Conservation (phyloP, 768 basidiomycete species). For the Pleurotus citrinopileatus region DNA sequence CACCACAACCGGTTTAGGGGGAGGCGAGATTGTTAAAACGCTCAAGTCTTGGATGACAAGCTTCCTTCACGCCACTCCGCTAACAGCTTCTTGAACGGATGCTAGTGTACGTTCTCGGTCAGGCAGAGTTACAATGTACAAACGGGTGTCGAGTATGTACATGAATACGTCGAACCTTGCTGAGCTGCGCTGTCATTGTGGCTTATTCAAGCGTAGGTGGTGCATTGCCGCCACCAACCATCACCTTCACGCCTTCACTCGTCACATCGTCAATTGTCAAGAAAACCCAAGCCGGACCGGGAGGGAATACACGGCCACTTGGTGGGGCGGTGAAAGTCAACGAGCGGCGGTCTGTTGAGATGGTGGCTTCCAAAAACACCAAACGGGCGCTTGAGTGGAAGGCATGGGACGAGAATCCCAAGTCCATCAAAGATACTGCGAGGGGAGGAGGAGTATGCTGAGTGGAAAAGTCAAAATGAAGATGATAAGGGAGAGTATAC, state of each 20-base stretch:
- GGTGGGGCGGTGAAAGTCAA: constrained; percentile 30
- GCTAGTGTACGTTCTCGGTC: too few relatives aligned
- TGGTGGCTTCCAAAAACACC: constrained; percentile 26
- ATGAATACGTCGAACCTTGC: too few relatives aligned
- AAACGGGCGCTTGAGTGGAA: constrained; percentile 28
- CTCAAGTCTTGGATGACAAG: too few relatives aligned
- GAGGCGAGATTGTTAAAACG: too few relatives aligned
- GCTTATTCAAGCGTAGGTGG: constrained; percentile 12
- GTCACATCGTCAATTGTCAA: constrained; percentile 8
- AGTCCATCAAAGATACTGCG: constrained; percentile 28
- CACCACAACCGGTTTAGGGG: too few relatives aligned
- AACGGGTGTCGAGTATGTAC: too few relatives aligned
- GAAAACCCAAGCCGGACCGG: constrained; percentile 20
- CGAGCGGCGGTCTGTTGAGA: constrained; percentile 22
- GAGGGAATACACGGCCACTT: constrained; percentile 29
- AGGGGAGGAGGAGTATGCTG: background rate
- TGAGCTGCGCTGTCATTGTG: too few relatives aligned
- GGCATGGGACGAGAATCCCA: constrained; percentile 30
- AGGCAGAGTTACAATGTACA: too few relatives aligned
- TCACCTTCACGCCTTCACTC: constrained; percentile 11
- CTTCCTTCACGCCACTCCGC: too few relatives aligned
- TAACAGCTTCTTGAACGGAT: too few relatives aligned
- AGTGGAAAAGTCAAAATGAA: background rate
- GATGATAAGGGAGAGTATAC: background rate
- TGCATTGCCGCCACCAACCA: constrained; percentile 9